Evolutionary conservation across 78 protist species (phyloP), one percentile per base, ranked within the genome.

Genomic region (Tieghemostelium lacteum): DNA sequence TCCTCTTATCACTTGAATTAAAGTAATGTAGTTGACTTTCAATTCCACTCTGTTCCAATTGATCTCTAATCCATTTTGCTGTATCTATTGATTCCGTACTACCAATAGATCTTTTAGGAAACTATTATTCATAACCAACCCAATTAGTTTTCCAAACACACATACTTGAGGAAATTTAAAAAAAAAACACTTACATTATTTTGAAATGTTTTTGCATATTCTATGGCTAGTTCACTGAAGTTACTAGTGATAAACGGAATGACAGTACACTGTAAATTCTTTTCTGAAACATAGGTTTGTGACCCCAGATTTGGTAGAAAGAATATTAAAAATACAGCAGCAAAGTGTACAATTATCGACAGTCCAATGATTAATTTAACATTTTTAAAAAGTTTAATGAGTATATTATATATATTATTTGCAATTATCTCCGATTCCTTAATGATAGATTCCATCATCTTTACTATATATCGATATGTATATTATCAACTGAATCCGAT

Each of bases 201-300:
- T 29, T 65, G 33, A 37, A 49, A 77, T 24, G 33, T 40, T 16
- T 66, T 66, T n/a, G 88, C n/a, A 52, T 78, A 66, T 20, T 45
- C 8, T 17, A 78, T 2, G 22, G 67, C 55, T 22, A 14, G 50
- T n/a, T 66, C 74, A 26, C 76, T 58, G 62, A 76, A 76, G 10
- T 45, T 39, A 63, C 49, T 34, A 7, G 74, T 36, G 36, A 78
- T 78, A 40, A 78, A 78, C 4, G 88, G 88, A 55, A 29, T 78
- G 54, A 78, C 88, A 36, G 88, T 78, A 66, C 88, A 78, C 37
- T 78, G 88, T 17, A 78, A 54, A 66, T 78, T 78, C 75, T 78
- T 78, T 66, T 78, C 88, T 34, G 88, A 78, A 1, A 78, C 76
- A 66, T 78, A 78, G 0, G 88, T 78, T n/a, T 78, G 72, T 33